Evolutionary conservation across 2,329 filamentous ascomycete species (phyloP).

Genomic region (Tolypocladium tropicale): DNA sequence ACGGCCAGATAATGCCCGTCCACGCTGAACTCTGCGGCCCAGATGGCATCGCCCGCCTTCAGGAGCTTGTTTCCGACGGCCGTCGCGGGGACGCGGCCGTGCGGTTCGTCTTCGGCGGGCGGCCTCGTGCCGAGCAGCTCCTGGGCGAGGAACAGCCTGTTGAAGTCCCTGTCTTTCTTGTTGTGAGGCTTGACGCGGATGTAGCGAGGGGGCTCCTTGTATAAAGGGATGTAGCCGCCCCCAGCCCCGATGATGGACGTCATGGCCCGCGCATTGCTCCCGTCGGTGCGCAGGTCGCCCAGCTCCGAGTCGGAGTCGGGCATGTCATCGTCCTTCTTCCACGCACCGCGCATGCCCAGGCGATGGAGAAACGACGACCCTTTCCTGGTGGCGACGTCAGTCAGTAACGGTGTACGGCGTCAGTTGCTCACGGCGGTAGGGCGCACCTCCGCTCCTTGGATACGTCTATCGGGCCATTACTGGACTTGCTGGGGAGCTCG

Average conservation of each 20-base stretch:
- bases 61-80: slow-evolving; percentile 29
- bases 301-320: slow-evolving; percentile 61
- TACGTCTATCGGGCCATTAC: slow-evolving; percentile 29
- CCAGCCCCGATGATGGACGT: slow-evolving; percentile 60
- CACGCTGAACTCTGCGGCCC: slow-evolving; percentile 86
- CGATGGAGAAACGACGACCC: slow-evolving; percentile 84
- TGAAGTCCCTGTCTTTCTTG: slow-evolving; percentile 74
- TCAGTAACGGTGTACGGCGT: not conserved
- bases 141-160: slow-evolving; percentile 84
- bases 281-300: slow-evolving; percentile 60
- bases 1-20: slow-evolving; percentile 87
- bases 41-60: slow-evolving; percentile 59
- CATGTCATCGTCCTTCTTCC: slow-evolving; percentile 57
- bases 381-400: slow-evolving; percentile 47
- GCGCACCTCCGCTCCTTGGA: slow-evolving; percentile 55
- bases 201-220: slow-evolving; percentile 84
- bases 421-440: too few species aligned
- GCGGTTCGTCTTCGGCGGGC: slow-evolving; percentile 15
- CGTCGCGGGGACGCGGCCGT: slow-evolving; percentile 21
- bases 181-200: slow-evolving; percentile 75
- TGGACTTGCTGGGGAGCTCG: slow-evolving; percentile 29
- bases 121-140: slow-evolving; percentile 60
- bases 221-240: slow-evolving; percentile 68
- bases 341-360: slow-evolving; percentile 57
- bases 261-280: slow-evolving; percentile 74